Percentiles rank a stretch among this genome's conserved stretches.
These are phyloP conservation scores for Botrytis fabae DNA, from an alignment of 2,329 filamentous ascomycete genomes.

Conservation along the genomic window DNA sequence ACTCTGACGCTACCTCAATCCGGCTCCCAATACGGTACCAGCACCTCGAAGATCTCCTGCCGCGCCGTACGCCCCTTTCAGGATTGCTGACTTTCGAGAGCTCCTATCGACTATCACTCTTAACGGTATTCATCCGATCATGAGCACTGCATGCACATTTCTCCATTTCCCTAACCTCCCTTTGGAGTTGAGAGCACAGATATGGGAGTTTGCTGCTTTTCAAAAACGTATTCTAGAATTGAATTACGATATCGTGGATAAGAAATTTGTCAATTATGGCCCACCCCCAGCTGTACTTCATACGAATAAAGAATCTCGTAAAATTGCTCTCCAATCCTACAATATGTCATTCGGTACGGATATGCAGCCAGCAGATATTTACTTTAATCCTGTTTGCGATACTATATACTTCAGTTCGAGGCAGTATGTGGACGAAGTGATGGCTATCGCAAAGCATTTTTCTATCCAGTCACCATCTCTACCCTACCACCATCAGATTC, in stretches of 20 bases:
- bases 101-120: background rate
- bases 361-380: conserved; percentile 17
- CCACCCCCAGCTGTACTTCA: conserved; percentile 23
- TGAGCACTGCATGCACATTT: background rate
- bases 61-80: background rate
- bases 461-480: background rate
- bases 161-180: background rate
- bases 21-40: background rate
- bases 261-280: conserved; percentile 6
- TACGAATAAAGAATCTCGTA: conserved; percentile 23
- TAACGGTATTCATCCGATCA: background rate
- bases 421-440: conserved; percentile 22
- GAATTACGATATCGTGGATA: conserved; percentile 19
- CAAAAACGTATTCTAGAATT: conserved; percentile 16
- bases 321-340: conserved; percentile 16
- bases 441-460: conserved; percentile 21
- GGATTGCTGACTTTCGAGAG: background rate
- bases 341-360: conserved; percentile 21
- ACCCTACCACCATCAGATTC: conserved; percentile 20
- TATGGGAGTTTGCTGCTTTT: conserved; percentile 14
- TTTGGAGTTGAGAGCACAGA: conserved; percentile 8
- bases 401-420: conserved; percentile 24
- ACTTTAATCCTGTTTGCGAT: conserved; percentile 24
- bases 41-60: background rate
- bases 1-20: background rate